These are phyloP conservation scores for Gastrolobium villosum DNA, from an alignment of 306 rosid genomes.

Conservation along the genomic window DNA sequence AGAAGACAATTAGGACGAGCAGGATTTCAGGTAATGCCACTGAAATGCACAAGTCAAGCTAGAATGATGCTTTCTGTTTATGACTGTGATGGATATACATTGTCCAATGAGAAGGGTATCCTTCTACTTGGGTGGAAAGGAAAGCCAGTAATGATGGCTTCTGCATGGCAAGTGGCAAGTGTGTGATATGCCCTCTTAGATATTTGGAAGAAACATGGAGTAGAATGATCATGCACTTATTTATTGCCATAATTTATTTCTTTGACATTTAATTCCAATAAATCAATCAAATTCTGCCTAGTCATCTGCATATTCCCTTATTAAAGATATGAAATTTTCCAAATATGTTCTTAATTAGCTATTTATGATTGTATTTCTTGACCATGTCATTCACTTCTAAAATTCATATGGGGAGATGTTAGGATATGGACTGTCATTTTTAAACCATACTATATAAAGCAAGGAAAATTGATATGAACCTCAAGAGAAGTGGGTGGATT, in stretches of 20 bases:
- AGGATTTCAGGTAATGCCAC: constrained; percentile 76
- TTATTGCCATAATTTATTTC: constrained; percentile 32
- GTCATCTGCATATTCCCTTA: background rate
- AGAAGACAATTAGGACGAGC: constrained; percentile 75
- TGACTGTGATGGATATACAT: constrained; percentile 79
- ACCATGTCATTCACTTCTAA: constrained; percentile 7
- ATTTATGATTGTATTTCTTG: constrained; percentile 20
- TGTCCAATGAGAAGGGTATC: constrained; percentile 70
- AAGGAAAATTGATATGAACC: too few relatives aligned
- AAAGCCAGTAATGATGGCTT: constrained; percentile 75
- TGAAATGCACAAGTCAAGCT: constrained; percentile 74
- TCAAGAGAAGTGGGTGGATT: too few relatives aligned
- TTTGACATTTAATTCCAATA: constrained; percentile 34
- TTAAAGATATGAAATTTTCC: background rate
- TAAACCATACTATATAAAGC: too few relatives aligned
- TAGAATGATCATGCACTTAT: constrained; percentile 26
- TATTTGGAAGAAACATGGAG: background rate
- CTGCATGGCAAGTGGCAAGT: constrained; percentile 79
- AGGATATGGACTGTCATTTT: background rate
- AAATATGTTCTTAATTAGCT: background rate
- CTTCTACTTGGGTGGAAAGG: constrained; percentile 88
- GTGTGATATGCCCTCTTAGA: constrained; percentile 40
- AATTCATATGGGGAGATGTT: constrained; percentile 13
- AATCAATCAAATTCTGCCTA: constrained; percentile 10
- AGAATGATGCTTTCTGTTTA: constrained; percentile 79